A percentile compares a stretch with the other conserved stretches of the same genome.
These are phyloP conservation scores for Puccinia polysora DNA, from an alignment of 1,284 basidiomycete genomes.

Conservation along the genomic window DNA sequence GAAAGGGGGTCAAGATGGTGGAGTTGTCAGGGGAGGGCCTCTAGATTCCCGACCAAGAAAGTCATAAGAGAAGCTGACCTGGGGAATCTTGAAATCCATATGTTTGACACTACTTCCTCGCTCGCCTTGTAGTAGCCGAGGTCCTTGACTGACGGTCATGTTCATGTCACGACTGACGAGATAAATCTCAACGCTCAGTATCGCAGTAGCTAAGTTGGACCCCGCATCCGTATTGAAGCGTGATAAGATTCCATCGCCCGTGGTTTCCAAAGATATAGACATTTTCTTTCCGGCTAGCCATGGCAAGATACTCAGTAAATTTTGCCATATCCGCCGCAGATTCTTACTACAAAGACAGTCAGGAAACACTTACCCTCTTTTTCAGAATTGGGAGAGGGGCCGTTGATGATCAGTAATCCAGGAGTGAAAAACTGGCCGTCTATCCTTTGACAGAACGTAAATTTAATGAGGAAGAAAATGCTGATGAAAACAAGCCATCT, in stretches of 20 bases:
- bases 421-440: slow-evolving; percentile 36
- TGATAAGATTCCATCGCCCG: slow-evolving; percentile 20
- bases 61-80: neutral
- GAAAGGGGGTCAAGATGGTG: neutral
- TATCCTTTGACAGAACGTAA: slow-evolving; percentile 11
- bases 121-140: slow-evolving; percentile 28
- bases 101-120: slow-evolving; percentile 39
- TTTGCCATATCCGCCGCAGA: too few relatives aligned
- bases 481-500: too few relatives aligned
- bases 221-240: slow-evolving; percentile 25
- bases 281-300: slow-evolving; percentile 32
- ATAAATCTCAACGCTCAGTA: slow-evolving; percentile 28
- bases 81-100: slow-evolving; percentile 30
- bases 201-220: slow-evolving; percentile 30
- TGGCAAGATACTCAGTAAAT: neutral
- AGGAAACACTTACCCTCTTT: slow-evolving; percentile 16
- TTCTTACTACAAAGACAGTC: too few relatives aligned
- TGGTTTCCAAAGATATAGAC: slow-evolving; percentile 16
- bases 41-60: too few relatives aligned
- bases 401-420: slow-evolving; percentile 26
- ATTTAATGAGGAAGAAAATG: slow-evolving; percentile 10
- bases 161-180: slow-evolving; percentile 23
- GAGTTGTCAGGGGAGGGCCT: too few relatives aligned
- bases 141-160: slow-evolving; percentile 26
- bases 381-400: slow-evolving; percentile 16